Evolutionary conservation across 225 moss, liverwort and hornwort genomes (phyloP), one percentile per base, ranked within the genome.

Genomic region (Anthoceros angustus): DNA sequence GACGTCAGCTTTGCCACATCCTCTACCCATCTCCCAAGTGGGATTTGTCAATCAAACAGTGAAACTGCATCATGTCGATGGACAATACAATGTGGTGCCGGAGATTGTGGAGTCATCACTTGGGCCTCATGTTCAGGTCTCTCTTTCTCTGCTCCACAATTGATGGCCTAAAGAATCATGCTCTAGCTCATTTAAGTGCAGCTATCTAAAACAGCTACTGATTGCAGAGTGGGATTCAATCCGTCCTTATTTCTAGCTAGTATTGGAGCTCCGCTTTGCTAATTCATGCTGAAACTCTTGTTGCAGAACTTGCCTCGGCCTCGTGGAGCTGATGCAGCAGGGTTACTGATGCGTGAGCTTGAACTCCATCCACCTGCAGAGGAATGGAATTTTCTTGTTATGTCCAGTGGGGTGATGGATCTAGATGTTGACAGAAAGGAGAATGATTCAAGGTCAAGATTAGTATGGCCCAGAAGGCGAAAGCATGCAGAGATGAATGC

Each of bases 341-440:
- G 98, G 68, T 74, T 92, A 42, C 87, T 98, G 0, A 98, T 98
- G 98, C 85, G 92, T 69, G 98, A 98, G 73, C 80, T 98, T 60
- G 98, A 92, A 77, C 85, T 98, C 63, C 98, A 98, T 68, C 88
- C 98, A 74, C 98, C 98, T 24, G 86, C 89, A 9, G 92, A 92
- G 70, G 98, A 98, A 49, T 92, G 89, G 92, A 89, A 82, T 71
- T 46, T 73, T 78, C 23, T 78, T 74, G 72, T 77, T 74, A 43
- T 70, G 66, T 39, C 68, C 26, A 7, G 40, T 70, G 62, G 77
- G 79, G 62, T 64, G 38, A 5, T 79, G 79, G 42, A 39, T 61
- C 3, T 78, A 80, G 55, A 82, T 71, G 43, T 43, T 65, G 10
- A 55, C 23, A 55, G 55, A 55, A 77, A 78, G 48, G 72, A 78